Evolutionary conservation across 192 early-diverging fungal genomes (phyloP).

Genomic region (Coemansia sp.): DNA sequence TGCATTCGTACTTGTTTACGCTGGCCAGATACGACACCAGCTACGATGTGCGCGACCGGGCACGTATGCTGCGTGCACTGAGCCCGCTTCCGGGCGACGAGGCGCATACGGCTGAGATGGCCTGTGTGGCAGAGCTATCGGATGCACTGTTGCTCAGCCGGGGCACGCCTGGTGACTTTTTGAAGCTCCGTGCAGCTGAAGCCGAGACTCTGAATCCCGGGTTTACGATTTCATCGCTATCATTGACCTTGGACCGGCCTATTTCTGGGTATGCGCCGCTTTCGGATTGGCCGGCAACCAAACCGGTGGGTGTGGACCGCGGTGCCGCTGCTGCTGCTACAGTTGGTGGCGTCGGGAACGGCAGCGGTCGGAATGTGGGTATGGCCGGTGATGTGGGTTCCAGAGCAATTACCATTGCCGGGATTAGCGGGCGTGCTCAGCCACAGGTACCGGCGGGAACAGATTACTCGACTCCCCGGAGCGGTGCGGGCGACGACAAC

Average conservation of each 20-base stretch:
- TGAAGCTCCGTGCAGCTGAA: neutral
- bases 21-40: constrained; percentile 86
- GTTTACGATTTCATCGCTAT: constrained; percentile 62
- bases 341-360: neutral
- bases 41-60: constrained; percentile 89
- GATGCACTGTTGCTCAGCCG: constrained; percentile 16
- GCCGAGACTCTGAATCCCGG: neutral
- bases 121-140: constrained; percentile 6
- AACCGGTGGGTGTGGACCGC: constrained; percentile 16
- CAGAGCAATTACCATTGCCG: constrained; percentile 34
- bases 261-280: constrained; percentile 72
- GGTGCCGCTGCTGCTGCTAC: neutral
- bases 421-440: constrained; percentile 35
- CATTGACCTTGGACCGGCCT: constrained; percentile 56
- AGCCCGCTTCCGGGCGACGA: constrained; percentile 31
- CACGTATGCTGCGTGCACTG: constrained; percentile 57
- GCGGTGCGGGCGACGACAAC: constrained; percentile 6
- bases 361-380: constrained; percentile 5
- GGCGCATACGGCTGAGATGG: constrained; percentile 15
- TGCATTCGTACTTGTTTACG: constrained; percentile 76
- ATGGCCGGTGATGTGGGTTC: neutral
- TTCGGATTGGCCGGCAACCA: constrained; percentile 68
- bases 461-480: constrained; percentile 40
- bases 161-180: neutral
- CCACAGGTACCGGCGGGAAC: constrained; percentile 4